phyloP scores from a whole-genome alignment of 331 rosid genomes.

The Quercus phellos region DNA sequence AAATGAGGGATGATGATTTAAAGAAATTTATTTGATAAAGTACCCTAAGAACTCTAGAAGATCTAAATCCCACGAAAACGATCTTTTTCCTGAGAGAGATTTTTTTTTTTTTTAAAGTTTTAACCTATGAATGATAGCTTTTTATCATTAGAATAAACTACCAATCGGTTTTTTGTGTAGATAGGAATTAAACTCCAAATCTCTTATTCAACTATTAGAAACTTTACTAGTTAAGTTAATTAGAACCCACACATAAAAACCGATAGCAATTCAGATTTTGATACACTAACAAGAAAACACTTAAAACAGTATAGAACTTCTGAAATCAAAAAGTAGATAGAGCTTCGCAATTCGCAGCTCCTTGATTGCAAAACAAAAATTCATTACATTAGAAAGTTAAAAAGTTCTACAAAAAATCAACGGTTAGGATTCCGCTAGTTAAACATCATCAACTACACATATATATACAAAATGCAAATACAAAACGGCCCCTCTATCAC shows the following conservation, averaged over 20 bases:
- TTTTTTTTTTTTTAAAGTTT: too few species aligned
- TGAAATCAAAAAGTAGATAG: not conserved
- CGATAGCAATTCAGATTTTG: conserved; percentile 1
- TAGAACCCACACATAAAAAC: not conserved
- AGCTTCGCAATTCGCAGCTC: not conserved
- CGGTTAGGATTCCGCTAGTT: conserved; percentile 28
- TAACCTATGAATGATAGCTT: too few species aligned
- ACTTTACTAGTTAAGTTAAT: too few species aligned
- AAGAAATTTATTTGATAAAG: too few species aligned
- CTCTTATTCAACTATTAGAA: too few species aligned
- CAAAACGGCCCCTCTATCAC: not conserved
- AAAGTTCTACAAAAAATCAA: conserved; percentile 2
- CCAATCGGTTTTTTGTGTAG: too few species aligned
- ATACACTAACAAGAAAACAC: not conserved
- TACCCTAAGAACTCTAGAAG: too few species aligned
- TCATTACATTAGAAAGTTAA: not conserved
- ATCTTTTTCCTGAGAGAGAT: fast-evolving
- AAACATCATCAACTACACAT: not conserved
- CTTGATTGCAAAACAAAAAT: conserved; percentile 1
- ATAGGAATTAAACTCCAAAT: fast-evolving
- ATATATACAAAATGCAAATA: not conserved
- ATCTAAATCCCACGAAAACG: not conserved
- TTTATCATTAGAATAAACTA: too few species aligned
- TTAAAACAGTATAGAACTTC: not conserved
- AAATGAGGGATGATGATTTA: too few species aligned